Percentiles rank a stretch among this genome's conserved stretches.
Conservation (phyloP, 2,329 filamentous ascomycete genomes). For the Microcera coccophila region DNA sequence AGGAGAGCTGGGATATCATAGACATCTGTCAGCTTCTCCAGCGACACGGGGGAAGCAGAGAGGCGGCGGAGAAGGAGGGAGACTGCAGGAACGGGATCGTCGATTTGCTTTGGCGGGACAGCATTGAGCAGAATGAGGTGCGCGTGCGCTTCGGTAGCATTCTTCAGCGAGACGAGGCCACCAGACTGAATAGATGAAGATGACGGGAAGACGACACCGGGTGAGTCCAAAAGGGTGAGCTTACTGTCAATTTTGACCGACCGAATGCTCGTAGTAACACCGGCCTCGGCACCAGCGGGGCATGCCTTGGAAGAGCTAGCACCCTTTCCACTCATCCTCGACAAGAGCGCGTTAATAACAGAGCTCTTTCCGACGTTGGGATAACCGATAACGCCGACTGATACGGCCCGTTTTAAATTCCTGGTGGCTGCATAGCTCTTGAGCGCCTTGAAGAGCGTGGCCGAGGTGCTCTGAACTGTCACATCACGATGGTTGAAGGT, state of each 20-base stretch:
- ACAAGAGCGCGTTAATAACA: conserved; percentile 88
- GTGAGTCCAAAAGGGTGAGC: conserved; percentile 87
- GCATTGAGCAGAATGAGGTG: conserved; percentile 86
- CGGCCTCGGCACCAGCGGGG: conserved; percentile 85
- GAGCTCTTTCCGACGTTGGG: conserved; percentile 96
- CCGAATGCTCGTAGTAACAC: conserved; percentile 83
- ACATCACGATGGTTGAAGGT: conserved; percentile 90
- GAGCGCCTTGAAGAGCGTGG: conserved; percentile 80
- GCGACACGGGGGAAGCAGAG: conserved; percentile 66
- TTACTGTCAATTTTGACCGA: conserved; percentile 94
- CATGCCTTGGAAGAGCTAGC: conserved; percentile 60
- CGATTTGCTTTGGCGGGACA: conserved; percentile 88
- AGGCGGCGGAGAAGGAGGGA: conserved; percentile 78
- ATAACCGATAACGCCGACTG: conserved; percentile 90
- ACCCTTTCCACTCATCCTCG: conserved; percentile 66
- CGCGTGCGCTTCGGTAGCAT: conserved; percentile 69
- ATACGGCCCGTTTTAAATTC: conserved; percentile 83
- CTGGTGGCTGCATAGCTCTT: conserved; percentile 82
- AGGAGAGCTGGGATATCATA: conserved; percentile 83
- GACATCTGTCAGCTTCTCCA: conserved; percentile 73
- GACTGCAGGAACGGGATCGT: conserved; percentile 86
- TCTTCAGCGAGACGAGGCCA: conserved; percentile 51
- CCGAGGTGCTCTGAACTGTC: conserved; percentile 79
- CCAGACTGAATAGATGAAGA: conserved; percentile 39
- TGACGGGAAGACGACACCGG: conserved; percentile 89